phyloP scores from a whole-genome alignment of 2,329 filamentous ascomycete species.

The Arthrocladium fulminans region DNA sequence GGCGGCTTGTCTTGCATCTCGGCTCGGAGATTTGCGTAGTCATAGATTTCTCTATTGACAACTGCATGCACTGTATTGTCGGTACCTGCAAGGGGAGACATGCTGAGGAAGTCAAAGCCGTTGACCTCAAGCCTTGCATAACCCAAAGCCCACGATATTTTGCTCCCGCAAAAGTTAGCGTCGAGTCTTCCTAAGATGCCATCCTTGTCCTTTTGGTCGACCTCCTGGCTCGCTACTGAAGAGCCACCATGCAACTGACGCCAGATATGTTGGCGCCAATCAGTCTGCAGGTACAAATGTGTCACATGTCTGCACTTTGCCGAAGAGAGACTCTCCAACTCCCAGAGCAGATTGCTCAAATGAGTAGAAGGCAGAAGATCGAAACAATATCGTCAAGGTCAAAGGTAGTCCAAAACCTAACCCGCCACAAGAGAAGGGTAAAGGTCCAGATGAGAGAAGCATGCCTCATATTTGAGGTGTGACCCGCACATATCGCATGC shows the following conservation, averaged over 20 bases:
- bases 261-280: conserved; percentile 9
- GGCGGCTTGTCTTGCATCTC: conserved; percentile 30
- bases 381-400: neutral
- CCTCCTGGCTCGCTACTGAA: conserved; percentile 3
- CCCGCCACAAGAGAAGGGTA: neutral
- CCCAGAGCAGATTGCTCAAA: neutral
- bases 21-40: conserved; percentile 39
- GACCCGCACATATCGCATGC: neutral
- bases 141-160: no score
- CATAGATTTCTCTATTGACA: conserved; percentile 55
- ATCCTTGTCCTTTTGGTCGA: conserved; percentile 2
- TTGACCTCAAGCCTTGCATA: conserved; percentile 47
- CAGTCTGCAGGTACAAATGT: no score
- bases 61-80: conserved; percentile 43
- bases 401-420: neutral
- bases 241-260: conserved; percentile 11
- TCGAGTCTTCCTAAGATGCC: conserved; percentile 17
- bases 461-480: neutral
- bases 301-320: no score
- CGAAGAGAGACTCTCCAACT: no score
- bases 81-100: conserved; percentile 39
- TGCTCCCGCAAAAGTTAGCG: conserved; percentile 29
- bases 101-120: conserved; percentile 41
- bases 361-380: neutral
- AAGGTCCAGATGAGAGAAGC: neutral